Evolutionary conservation across 257 asterid genomes (phyloP).

Genomic region (Penstemon davidsonii): DNA sequence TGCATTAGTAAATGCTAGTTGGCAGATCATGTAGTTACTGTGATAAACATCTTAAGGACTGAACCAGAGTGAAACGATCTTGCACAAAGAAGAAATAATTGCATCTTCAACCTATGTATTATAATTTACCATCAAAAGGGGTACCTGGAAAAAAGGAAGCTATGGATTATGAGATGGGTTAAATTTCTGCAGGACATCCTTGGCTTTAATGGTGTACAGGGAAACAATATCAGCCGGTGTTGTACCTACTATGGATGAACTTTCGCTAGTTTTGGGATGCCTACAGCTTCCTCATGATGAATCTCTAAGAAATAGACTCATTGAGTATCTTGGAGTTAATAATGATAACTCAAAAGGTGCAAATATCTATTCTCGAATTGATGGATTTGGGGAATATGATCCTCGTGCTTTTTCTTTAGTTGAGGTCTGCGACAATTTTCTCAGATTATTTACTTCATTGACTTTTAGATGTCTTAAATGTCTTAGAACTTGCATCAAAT

Average conservation of each 20-base stretch:
- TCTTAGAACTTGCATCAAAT: constrained; percentile 31
- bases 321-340: constrained; percentile 71
- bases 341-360: constrained; percentile 47
- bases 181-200: constrained; percentile 80
- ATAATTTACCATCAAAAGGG: constrained; percentile 5
- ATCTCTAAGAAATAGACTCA: constrained; percentile 62
- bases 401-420: constrained; percentile 89
- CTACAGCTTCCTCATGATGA: constrained; percentile 76
- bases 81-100: constrained; percentile 6
- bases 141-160: constrained; percentile 22
- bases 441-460: constrained; percentile 8
- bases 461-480: constrained; percentile 4
- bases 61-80: constrained; percentile 1
- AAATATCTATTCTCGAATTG: constrained; percentile 65
- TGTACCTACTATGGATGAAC: constrained; percentile 69
- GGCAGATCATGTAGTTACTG: neutral
- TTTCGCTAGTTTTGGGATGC: constrained; percentile 86
- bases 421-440: constrained; percentile 57
- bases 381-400: constrained; percentile 97
- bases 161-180: constrained; percentile 27
- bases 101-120: constrained; percentile 11
- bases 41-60: too few species aligned
- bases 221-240: constrained; percentile 77
- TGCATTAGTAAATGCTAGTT: neutral
- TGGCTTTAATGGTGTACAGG: constrained; percentile 85